phyloP scores from a whole-genome alignment of 495 filamentous ascomycete species.

The Aspergillus coremiiformis region DNA sequence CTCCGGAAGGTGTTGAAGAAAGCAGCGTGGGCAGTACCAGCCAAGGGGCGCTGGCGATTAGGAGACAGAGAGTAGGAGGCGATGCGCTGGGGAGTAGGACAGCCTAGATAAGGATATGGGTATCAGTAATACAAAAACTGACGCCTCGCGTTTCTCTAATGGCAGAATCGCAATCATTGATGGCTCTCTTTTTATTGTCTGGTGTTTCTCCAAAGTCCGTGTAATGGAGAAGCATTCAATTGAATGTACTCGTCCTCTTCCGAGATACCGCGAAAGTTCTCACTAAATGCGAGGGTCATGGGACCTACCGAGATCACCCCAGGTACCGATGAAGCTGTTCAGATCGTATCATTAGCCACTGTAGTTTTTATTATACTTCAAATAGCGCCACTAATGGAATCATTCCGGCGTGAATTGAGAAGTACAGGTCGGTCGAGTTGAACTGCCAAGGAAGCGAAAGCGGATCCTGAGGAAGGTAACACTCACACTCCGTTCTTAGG shows the following conservation, averaged over 20 bases:
- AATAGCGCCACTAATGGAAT: neutral
- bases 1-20: slow-evolving; percentile 58
- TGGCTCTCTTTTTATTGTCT: neutral
- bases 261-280: neutral
- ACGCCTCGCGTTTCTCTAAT: neutral
- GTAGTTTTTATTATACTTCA: neutral
- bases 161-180: neutral
- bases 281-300: slow-evolving; percentile 5
- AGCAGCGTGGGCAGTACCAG: slow-evolving; percentile 52
- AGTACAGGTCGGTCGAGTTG: neutral
- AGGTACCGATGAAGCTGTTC: slow-evolving; percentile 70
- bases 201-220: neutral
- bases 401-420: neutral
- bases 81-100: slow-evolving; percentile 54
- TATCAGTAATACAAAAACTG: neutral
- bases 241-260: neutral
- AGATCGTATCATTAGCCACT: slow-evolving; percentile 19
- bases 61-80: slow-evolving; percentile 54
- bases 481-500: slow-evolving; percentile 68
- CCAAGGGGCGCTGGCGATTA: slow-evolving; percentile 60
- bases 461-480: slow-evolving; percentile 8
- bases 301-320: slow-evolving; percentile 78
- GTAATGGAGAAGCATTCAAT: neutral
- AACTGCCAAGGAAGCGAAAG: slow-evolving; percentile 5
- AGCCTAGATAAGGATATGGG: slow-evolving; percentile 19